Conservation (phyloP, 2,329 filamentous ascomycete genomes). For the Cladosporium halotolerans region DNA sequence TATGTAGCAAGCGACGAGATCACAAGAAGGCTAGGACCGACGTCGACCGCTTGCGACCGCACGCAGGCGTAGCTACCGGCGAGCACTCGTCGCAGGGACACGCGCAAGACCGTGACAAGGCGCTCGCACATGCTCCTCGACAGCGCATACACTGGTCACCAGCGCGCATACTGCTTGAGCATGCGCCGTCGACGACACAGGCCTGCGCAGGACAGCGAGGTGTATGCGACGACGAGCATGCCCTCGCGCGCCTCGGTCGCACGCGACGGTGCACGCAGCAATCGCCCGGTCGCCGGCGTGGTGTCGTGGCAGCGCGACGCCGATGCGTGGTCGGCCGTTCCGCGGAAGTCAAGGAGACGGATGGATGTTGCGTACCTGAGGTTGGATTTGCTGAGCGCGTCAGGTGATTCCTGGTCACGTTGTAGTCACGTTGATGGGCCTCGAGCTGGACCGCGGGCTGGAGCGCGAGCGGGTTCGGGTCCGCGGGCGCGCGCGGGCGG, state of each 20-base stretch:
- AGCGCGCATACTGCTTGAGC: background rate
- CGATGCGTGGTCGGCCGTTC: background rate
- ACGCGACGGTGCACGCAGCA: background rate
- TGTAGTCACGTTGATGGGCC: conserved; percentile 5
- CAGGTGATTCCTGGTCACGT: conserved; percentile 8
- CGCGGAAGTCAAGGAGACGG: background rate
- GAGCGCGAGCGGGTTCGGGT: background rate
- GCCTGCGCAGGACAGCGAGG: background rate
- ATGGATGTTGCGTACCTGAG: conserved; percentile 6
- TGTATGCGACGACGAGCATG: conserved; percentile 1
- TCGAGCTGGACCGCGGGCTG: background rate
- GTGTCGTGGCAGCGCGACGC: background rate
- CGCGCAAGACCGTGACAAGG: background rate
- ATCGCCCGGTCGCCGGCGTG: background rate
- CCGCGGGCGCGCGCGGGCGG: background rate
- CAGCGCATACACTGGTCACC: background rate
- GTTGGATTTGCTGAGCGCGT: background rate
- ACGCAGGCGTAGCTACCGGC: too few species aligned
- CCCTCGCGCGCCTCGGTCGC: background rate
- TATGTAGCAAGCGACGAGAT: background rate
- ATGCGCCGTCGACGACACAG: background rate
- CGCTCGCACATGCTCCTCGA: background rate
- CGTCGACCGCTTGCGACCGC: background rate
- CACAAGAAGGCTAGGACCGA: background rate
- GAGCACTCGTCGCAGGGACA: background rate